Base-by-base conservation (phyloP, 2,329 filamentous ascomycete genomes). In the Xylaria polymorpha region DNA sequence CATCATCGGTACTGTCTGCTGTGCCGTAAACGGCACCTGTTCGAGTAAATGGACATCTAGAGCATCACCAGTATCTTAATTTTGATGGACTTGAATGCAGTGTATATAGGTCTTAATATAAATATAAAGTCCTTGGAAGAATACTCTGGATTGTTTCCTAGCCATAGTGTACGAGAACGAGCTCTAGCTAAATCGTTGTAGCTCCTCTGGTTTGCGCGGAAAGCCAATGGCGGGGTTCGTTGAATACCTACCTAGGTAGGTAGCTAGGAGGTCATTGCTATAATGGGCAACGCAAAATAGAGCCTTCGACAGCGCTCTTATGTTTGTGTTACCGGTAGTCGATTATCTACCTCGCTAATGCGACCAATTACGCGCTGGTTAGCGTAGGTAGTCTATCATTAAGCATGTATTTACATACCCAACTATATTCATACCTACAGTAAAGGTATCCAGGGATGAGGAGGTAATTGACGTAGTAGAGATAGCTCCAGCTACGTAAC, bases 1-100 rank as follows among this genome's bases (percentile, higher is more conserved):
- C 50, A 29, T 55, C 50, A 55, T 55, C 55, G 53, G 62, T 50
- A 58, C 4, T 50, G 44, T 50, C 25, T 25, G 22, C 46, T 50
- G 22, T 50, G 10, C 46, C 22, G 14, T 50, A 53, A 10, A 44
- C 35, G 29, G 14, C 6, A 53, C 7, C 8, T 29, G 25, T 25
- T 53, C 50, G 25, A 12, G 20, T n/a, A n/a, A n/a, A n/a, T n/a
- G n/a, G 29, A 18, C 51, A 20, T 8, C 3, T 32, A 20, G 22
- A 37, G 32, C 29, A 37, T 10, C 7, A 1, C 43, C n/a, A 10
- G 18, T 22, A 46, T 41, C 37, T 14, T 41, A 15, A 14, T 41
- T 2, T 41, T 15, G 9, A 9, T 41, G 3, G 37, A 41, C 2
- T 12, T 4, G 37, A 41, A 41, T 4, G 12, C 12, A 41, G 7